A percentile compares a stretch with the other conserved stretches of the same genome.
These are phyloP conservation scores for Saitozyma podzolica DNA, from an alignment of 768 basidiomycete genomes.

Conservation along the genomic window DNA sequence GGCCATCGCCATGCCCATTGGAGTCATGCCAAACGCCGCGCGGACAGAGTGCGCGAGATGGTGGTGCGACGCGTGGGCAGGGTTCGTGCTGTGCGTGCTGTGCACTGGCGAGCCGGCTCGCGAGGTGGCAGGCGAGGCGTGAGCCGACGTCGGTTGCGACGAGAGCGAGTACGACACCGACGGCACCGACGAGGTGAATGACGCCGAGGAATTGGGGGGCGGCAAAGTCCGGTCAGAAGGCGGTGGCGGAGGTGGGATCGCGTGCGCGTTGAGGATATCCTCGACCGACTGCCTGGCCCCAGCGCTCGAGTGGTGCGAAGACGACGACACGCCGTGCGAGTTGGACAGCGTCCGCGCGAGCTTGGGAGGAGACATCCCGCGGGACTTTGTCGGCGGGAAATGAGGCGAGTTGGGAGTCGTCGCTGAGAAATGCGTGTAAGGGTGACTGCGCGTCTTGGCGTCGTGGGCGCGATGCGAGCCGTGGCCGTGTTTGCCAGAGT, in stretches of 20 bases:
- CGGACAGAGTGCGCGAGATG: slow-evolving; percentile 81
- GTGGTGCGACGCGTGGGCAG: slow-evolving; percentile 54
- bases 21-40: slow-evolving; percentile 85
- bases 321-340: background rate
- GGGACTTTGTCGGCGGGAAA: slow-evolving; percentile 24
- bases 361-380: slow-evolving; percentile 43
- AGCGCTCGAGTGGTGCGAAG: too few relatives aligned
- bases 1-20: slow-evolving; percentile 13
- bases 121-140: slow-evolving; percentile 44
- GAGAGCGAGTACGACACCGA: slow-evolving; percentile 30
- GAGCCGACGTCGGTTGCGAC: slow-evolving; percentile 45
- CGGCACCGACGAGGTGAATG: slow-evolving; percentile 31
- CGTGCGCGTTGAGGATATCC: slow-evolving; percentile 51
- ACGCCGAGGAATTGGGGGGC: slow-evolving; percentile 38
- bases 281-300: slow-evolving; percentile 45
- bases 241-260: slow-evolving; percentile 42
- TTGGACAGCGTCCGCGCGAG: slow-evolving; percentile 27
- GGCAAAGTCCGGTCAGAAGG: slow-evolving; percentile 45
- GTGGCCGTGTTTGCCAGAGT: slow-evolving; percentile 50
- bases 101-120: slow-evolving; percentile 44
- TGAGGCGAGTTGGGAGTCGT: slow-evolving; percentile 45
- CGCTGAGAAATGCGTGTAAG: slow-evolving; percentile 33
- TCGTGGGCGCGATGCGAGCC: slow-evolving; percentile 43
- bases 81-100: slow-evolving; percentile 18
- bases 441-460: slow-evolving; percentile 46